Conservation (phyloP, 148 eudicot species). For the Fagopyrum tataricum region DNA sequence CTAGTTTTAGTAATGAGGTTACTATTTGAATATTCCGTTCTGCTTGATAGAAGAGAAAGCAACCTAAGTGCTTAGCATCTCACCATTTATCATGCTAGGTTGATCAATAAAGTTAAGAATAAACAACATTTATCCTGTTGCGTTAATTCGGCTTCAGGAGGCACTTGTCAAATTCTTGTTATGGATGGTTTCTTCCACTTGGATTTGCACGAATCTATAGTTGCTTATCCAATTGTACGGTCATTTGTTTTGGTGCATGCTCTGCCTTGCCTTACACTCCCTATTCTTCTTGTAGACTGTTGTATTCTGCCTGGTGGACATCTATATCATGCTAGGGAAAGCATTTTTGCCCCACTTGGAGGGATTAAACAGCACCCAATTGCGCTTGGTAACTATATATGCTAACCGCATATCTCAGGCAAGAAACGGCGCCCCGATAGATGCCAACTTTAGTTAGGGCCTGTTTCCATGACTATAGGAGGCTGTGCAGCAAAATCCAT, state of each 20-base stretch:
- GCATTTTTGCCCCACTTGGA: slow-evolving; percentile 86
- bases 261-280: not conserved
- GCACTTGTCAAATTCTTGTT: too few species aligned
- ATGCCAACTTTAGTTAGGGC: slow-evolving; percentile 34
- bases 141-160: too few species aligned
- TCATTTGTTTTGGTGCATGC: too few species aligned
- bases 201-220: not conserved
- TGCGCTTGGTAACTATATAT: slow-evolving; percentile 87
- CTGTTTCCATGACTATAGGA: not conserved
- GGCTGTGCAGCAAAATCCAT: not conserved
- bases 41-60: too few species aligned
- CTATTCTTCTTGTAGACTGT: slow-evolving; percentile 59
- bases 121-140: too few species aligned
- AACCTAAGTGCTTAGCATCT: too few species aligned
- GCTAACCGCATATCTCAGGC: slow-evolving; percentile 97
- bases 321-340: slow-evolving; percentile 90
- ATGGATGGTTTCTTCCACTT: too few species aligned
- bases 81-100: too few species aligned
- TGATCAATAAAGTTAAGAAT: too few species aligned
- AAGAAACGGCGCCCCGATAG: slow-evolving; percentile 69
- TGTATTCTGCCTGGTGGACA: slow-evolving; percentile 96
- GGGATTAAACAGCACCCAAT: slow-evolving; percentile 89
- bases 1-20: not conserved
- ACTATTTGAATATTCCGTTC: not conserved
- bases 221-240: not conserved